Conservation (phyloP, 495 filamentous ascomycete species). For the Xylaria grammica region DNA sequence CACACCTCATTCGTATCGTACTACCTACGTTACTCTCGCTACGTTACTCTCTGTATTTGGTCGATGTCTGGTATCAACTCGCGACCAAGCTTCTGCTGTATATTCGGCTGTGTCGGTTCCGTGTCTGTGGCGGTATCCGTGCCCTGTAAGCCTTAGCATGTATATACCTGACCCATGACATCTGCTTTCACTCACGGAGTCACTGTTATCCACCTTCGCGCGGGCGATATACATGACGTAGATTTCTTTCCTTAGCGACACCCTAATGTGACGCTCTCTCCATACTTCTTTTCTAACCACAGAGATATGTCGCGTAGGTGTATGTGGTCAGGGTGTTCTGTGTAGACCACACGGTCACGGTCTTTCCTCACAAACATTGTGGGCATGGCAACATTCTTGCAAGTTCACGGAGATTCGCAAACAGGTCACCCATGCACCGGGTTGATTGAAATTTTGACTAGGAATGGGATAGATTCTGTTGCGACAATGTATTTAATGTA, state of each 20-base stretch:
- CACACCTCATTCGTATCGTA: not conserved
- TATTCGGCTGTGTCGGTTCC: not conserved
- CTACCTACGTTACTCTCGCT: too few species aligned
- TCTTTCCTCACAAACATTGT: conserved; percentile 5
- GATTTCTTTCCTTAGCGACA: not conserved
- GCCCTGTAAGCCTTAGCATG: not conserved
- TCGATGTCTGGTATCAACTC: not conserved
- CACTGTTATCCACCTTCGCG: not conserved
- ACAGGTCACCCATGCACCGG: too few species aligned
- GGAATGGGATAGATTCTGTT: not conserved
- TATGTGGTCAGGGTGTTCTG: not conserved
- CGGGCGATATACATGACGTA: conserved; percentile 4
- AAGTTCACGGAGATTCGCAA: not conserved
- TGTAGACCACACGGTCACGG: not conserved
- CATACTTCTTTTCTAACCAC: not conserved
- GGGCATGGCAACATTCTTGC: not conserved
- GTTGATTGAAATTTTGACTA: not conserved
- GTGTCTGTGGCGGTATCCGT: not conserved
- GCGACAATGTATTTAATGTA: not conserved
- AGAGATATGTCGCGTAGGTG: not conserved
- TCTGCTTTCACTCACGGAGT: not conserved
- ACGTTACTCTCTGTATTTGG: conserved; percentile 8
- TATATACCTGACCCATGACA: not conserved
- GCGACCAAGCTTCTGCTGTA: conserved; percentile 1
- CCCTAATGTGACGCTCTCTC: not conserved